A percentile compares a stretch with the other conserved stretches of the same genome.
Evolutionary conservation across 2,329 filamentous ascomycete species (phyloP).

Genomic region (Trichoderma oligosporum): DNA sequence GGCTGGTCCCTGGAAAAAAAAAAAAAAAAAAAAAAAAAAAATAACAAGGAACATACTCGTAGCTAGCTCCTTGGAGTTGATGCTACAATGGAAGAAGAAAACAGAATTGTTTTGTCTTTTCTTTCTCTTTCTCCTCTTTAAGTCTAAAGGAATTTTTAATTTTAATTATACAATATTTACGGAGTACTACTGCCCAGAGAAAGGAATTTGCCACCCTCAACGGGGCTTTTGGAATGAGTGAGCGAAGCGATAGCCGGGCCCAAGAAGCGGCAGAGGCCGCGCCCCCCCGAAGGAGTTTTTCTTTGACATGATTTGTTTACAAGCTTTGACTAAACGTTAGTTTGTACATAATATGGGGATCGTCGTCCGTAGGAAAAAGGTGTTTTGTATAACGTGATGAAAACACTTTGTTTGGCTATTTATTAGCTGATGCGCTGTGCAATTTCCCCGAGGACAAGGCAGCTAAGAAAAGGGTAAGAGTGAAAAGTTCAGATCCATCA

Average conservation of each 20-base stretch:
- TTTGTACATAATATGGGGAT: too few relatives aligned
- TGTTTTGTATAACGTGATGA: too few relatives aligned
- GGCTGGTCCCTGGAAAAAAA: slow-evolving; percentile 2
- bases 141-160: too few relatives aligned
- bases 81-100: too few relatives aligned
- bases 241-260: background rate
- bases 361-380: too few relatives aligned
- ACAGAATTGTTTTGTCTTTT: too few relatives aligned
- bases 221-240: background rate
- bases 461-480: background rate
- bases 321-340: background rate
- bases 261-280: slow-evolving; percentile 4
- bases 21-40: background rate
- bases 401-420: too few relatives aligned
- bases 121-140: too few relatives aligned
- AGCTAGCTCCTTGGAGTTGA: too few relatives aligned
- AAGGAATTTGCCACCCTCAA: background rate
- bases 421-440: background rate
- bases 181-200: background rate
- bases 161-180: too few relatives aligned
- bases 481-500: background rate
- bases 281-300: background rate
- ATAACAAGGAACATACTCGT: too few relatives aligned
- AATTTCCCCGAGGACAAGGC: slow-evolving; percentile 3
- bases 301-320: background rate